These are phyloP conservation scores for Aspergillus ustus DNA, from an alignment of 2,329 filamentous ascomycete genomes.

Conservation along the genomic window DNA sequence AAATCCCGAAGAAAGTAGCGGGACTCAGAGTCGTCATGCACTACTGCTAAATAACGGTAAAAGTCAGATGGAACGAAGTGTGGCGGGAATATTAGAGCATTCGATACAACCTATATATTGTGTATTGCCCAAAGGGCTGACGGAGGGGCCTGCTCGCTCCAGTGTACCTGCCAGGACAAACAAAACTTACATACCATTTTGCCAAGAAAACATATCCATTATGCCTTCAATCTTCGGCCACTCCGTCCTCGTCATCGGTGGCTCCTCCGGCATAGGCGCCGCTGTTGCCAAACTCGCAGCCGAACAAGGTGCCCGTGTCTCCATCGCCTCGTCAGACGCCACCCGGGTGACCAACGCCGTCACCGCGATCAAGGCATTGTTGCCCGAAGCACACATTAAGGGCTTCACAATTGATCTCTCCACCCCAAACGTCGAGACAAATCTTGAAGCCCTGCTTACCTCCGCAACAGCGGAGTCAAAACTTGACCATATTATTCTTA, in stretches of 20 bases:
- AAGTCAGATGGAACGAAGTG: no score
- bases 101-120: no score
- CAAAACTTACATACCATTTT: no score
- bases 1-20: no score
- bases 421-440: slow-evolving; percentile 47
- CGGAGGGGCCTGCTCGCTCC: no score
- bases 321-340: slow-evolving; percentile 52
- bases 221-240: not conserved
- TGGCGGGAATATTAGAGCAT: no score
- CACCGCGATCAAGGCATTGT: slow-evolving; percentile 36
- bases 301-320: slow-evolving; percentile 53
- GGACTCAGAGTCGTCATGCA: no score
- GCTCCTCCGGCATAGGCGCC: slow-evolving; percentile 58
- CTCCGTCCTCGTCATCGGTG: slow-evolving; percentile 56
- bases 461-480: slow-evolving; percentile 21
- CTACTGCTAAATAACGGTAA: no score
- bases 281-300: slow-evolving; percentile 55
- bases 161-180: no score
- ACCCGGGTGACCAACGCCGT: slow-evolving; percentile 46
- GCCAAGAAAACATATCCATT: not conserved
- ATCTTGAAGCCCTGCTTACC: slow-evolving; percentile 49
- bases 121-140: no score
- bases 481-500: slow-evolving; percentile 58
- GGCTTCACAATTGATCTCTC: slow-evolving; percentile 52
- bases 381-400: slow-evolving; percentile 34